Conservation (phyloP, 2,329 filamentous ascomycete genomes). For the Pseudocercospora vitis region DNA sequence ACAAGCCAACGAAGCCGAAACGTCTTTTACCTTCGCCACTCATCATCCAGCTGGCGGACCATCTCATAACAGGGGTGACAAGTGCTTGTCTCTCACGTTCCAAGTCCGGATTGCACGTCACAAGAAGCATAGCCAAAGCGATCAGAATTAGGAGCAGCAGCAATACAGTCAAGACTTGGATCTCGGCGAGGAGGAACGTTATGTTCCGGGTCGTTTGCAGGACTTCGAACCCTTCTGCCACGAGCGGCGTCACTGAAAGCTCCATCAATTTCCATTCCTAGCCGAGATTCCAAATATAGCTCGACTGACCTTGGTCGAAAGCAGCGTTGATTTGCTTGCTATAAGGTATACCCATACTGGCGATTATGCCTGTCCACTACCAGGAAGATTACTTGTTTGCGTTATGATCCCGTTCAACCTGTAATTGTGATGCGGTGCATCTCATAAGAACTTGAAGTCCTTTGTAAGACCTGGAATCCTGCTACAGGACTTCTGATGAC, state of each 20-base stretch:
- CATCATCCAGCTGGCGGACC: conserved; percentile 32
- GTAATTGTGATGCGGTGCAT: too few relatives aligned
- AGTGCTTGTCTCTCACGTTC: conserved; percentile 44
- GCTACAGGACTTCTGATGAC: conserved; percentile 5
- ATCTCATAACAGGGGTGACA: conserved; percentile 46
- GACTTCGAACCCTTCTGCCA: conserved; percentile 51
- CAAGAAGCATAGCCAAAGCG: conserved; percentile 43
- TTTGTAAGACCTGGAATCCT: not conserved
- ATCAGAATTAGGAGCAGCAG: conserved; percentile 44
- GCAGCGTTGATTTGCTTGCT: conserved; percentile 54
- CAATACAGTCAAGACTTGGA: conserved; percentile 49
- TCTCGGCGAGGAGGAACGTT: conserved; percentile 48
- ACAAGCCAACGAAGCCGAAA: conserved; percentile 7
- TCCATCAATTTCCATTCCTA: too few relatives aligned
- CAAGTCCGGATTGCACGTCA: conserved; percentile 52
- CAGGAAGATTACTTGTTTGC: too few relatives aligned
- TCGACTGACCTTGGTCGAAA: conserved; percentile 45
- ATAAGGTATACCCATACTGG: conserved; percentile 54
- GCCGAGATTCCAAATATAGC: too few relatives aligned
- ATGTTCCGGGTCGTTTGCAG: conserved; percentile 54
- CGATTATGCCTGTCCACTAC: not conserved
- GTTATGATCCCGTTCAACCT: not conserved
- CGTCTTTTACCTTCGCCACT: conserved; percentile 17
- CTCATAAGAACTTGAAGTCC: not conserved
- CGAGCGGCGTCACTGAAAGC: conserved; percentile 50